Evolutionary conservation across 2,329 filamentous ascomycete species (phyloP), one percentile per base, ranked within the genome.

Genomic region (Colletotrichum aenigma): DNA sequence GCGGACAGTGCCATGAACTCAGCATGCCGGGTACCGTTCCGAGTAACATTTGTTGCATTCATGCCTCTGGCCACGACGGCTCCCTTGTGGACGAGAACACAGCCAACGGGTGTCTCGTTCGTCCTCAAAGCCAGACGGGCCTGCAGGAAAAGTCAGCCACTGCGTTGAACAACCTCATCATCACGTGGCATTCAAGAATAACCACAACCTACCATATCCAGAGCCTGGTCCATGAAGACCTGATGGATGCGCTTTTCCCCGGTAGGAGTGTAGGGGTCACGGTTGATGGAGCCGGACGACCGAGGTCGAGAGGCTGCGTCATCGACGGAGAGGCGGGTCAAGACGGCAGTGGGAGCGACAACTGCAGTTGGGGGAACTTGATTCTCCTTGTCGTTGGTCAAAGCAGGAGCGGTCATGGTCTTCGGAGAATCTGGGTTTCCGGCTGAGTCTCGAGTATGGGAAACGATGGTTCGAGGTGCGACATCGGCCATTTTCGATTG

Each of bases 41-140:
- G 92, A 30, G 94, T 97, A 79, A 94, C 90, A 81, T 98, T 99
- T 69, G 97, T 99, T 78, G 97, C 97, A 81, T 99, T 99, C 94
- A 98, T 98, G 77, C 97, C 97, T 77, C 91, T 91, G 56, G 95
- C 96, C 78, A 99, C 96, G 78, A 98, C 90, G 79, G 92, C 89
- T 78, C 92, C 93, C 32, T 95, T 86, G 82, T 96, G 91, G 26
- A 98, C 96, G 69, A 99, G 93, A 36, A 99, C 96, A 84, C 97
- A 99, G 65, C 97, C 97, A 24, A 99, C 97, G 2, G 97, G 97
- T 2, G 97, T 98, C 87, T 99, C 97, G 80, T 98, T 96, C 77
- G 92, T 94, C 79, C 88, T 88, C 65, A 99, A 91, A 26, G 97
- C 97, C 78, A 95, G 91, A 81, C 96, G 93, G 74, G 96, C 97